A percentile compares a stretch with the other conserved stretches of the same genome.
phyloP scores from a whole-genome alignment of 2,329 filamentous ascomycete species.

The Macrophomina pseudophaseolina region DNA sequence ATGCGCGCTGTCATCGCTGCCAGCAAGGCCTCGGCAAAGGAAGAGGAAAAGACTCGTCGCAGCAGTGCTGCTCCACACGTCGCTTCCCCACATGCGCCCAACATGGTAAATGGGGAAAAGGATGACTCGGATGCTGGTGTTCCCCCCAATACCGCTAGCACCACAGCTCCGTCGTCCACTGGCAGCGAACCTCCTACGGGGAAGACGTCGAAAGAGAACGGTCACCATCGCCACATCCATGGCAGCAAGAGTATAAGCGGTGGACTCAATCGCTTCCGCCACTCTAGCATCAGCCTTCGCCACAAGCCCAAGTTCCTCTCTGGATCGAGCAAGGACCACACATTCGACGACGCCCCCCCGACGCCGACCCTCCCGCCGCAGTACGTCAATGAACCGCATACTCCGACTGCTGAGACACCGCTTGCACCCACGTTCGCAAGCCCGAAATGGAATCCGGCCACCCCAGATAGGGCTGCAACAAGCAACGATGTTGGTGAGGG shows the following conservation, averaged over 20 bases:
- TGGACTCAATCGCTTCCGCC: slow-evolving; percentile 68
- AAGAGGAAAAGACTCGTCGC: slow-evolving; percentile 34
- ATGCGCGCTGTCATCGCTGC: slow-evolving; percentile 67
- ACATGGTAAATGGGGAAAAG: background rate
- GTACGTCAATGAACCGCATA: slow-evolving; percentile 13
- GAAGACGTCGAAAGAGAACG: slow-evolving; percentile 33
- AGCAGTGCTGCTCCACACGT: background rate
- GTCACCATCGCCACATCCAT: slow-evolving; percentile 18
- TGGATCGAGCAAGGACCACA: slow-evolving; percentile 40
- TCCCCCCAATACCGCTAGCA: slow-evolving; percentile 18
- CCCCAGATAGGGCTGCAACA: background rate
- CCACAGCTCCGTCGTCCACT: slow-evolving; percentile 12
- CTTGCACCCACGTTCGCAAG: slow-evolving; percentile 6
- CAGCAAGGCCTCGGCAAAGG: slow-evolving; percentile 64
- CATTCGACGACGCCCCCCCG: slow-evolving; percentile 33
- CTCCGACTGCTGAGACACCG: background rate
- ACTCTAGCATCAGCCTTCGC: slow-evolving; percentile 78
- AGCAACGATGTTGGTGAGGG: slow-evolving; percentile 24
- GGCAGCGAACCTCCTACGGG: slow-evolving; percentile 1
- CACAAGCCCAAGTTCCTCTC: slow-evolving; percentile 75
- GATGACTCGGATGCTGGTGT: slow-evolving; percentile 1
- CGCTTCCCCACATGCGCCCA: background rate
- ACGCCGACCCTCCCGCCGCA: slow-evolving; percentile 30
- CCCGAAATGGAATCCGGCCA: slow-evolving; percentile 12
- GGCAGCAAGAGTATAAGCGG: slow-evolving; percentile 40